Base-by-base conservation (phyloP, 2,329 filamentous ascomycete genomes). In the Myriangium duriaei region DNA sequence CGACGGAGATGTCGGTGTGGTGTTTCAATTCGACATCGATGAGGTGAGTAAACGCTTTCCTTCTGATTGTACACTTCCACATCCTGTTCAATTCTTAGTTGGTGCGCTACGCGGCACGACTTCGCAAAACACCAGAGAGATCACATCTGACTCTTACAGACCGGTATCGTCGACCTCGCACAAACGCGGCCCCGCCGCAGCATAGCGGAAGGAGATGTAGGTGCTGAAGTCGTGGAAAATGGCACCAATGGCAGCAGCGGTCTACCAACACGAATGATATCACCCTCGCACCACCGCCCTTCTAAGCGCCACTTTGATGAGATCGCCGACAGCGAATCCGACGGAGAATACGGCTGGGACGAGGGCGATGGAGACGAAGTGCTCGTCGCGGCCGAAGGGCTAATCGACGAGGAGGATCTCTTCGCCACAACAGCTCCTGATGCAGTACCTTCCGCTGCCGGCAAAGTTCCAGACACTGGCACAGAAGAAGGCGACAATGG, bases 301-400 rank as follows among this genome's bases (percentile, higher is more conserved):
- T 64, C 60, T 19, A 85, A 85, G 59, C 68, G 80, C 48, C 74
- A 48, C 7, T 62, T 59, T 38, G 52, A 60, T 31, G 63, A 84
- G 53, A 64, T 80, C 37, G 64, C 63, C 21, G 70, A 79, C 31
- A 71, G 68, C 37, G 74, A 77, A 30, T 71, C 69, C 18, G 65
- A 67, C 11, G 76, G 79, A 42, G 79, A 83, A 45, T 74, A 81
- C 49, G 83, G 82, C 50, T 85, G 79, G 79, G 71, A 70, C 28
- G 72, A 80, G 37, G 71, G 74, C 31, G 75, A 79, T 48, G 76
- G 79, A 40, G 69, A 71, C 39, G 66, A 69, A 35, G 21, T 26
- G n/a, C 7, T 26, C 21, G 60, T 64, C 21, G 55, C 58, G 10
- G 55, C 58, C 19, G 60, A 63, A 43, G 60, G 60, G 2, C 34